Percentiles rank a stretch among this genome's conserved stretches.
Evolutionary conservation across 2,329 filamentous ascomycete species (phyloP).

Genomic region (Cryoendolithus antarcticus): DNA sequence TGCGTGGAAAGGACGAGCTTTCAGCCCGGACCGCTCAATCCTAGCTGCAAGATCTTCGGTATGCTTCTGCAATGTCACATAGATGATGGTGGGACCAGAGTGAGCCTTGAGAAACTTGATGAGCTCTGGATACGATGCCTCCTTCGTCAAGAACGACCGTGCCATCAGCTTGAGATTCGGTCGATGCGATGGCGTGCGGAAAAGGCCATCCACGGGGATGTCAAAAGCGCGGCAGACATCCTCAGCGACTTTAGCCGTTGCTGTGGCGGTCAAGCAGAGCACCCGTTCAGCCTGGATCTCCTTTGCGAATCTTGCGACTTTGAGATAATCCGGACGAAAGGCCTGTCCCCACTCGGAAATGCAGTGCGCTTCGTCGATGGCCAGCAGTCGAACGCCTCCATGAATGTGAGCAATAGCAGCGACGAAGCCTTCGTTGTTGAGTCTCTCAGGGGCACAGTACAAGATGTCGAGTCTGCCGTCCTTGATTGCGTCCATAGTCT

Average conservation of each 20-base stretch:
- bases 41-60: conserved; percentile 33
- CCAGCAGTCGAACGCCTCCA: conserved; percentile 45
- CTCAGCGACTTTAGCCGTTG: conserved; percentile 42
- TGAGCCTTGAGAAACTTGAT: conserved; percentile 38
- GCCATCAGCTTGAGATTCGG: conserved; percentile 46
- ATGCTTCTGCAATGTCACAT: conserved; percentile 47
- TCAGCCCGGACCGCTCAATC: conserved; percentile 28
- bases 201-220: conserved; percentile 39
- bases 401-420: conserved; percentile 42
- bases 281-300: conserved; percentile 47
- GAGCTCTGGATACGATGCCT: conserved; percentile 36
- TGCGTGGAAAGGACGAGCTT: conserved; percentile 38
- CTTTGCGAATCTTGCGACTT: conserved; percentile 43
- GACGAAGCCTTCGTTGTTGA: conserved; percentile 51
- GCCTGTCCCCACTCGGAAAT: conserved; percentile 35
- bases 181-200: conserved; percentile 47
- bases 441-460: conserved; percentile 47
- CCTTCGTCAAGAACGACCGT: conserved; percentile 28
- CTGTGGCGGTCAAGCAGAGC: conserved; percentile 49
- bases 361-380: conserved; percentile 48
- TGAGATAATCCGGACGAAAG: conserved; percentile 33
- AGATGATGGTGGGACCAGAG: conserved; percentile 46
- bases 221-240: conserved; percentile 43
- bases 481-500: conserved; percentile 34
- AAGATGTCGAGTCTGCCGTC: conserved; percentile 40